phyloP scores from a whole-genome alignment of 306 rosid genomes.

The Hippophae rhamnoides region DNA sequence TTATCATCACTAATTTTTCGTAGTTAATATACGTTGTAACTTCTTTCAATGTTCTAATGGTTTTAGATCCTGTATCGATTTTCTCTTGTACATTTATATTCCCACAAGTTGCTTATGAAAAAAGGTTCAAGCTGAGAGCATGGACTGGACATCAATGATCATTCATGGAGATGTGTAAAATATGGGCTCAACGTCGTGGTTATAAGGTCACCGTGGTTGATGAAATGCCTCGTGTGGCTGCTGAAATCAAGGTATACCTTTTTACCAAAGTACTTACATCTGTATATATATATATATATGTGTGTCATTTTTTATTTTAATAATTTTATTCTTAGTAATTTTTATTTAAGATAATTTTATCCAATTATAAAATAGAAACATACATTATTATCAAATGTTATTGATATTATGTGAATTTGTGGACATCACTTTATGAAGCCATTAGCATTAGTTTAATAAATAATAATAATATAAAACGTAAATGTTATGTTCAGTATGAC shows the following conservation, averaged over 20 bases:
- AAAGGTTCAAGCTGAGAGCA: slow-evolving; percentile 84
- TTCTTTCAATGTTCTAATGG: slow-evolving; percentile 1
- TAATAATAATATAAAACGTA: too few relatives aligned
- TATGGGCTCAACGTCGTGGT: slow-evolving; percentile 57
- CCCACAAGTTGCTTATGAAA: slow-evolving; percentile 2
- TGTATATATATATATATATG: too few relatives aligned
- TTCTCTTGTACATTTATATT: slow-evolving; percentile 7
- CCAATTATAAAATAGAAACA: too few relatives aligned
- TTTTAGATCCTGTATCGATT: not conserved
- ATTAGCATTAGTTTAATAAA: too few relatives aligned
- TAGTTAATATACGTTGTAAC: not conserved
- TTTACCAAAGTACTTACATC: slow-evolving; percentile 15
- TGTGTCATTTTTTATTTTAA: too few relatives aligned
- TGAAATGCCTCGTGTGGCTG: slow-evolving; percentile 84
- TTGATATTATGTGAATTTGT: too few relatives aligned
- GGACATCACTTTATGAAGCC: too few relatives aligned
- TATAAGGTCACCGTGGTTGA: slow-evolving; percentile 65
- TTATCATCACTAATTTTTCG: not conserved
- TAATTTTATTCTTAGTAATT: too few relatives aligned
- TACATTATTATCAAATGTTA: too few relatives aligned
- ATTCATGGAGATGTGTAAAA: slow-evolving; percentile 83
- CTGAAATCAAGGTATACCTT: slow-evolving; percentile 81
- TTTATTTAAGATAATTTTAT: too few relatives aligned
- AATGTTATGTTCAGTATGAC: too few relatives aligned
- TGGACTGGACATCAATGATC: slow-evolving; percentile 88